Evolutionary conservation across 108 stramenopile species (phyloP).

Genomic region (Fragilaria crotonensis): DNA sequence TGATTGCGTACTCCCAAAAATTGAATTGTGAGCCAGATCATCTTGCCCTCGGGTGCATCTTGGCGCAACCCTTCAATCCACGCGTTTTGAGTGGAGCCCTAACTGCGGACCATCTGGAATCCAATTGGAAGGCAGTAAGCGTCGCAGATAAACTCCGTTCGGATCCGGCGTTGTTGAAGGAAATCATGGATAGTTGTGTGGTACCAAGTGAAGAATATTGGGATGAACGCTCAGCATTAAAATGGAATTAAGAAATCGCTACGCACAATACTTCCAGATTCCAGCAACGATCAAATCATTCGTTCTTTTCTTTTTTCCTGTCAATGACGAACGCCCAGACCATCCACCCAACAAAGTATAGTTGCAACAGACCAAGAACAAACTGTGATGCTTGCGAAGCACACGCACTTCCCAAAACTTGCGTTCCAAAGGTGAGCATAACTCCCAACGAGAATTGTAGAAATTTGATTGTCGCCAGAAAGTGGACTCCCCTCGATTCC

Average conservation of each 20-base stretch:
- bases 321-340: too few relatives aligned
- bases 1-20: constrained; percentile 28
- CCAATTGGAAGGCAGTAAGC: constrained; percentile 40
- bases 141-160: constrained; percentile 33
- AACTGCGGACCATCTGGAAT: constrained; percentile 52
- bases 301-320: too few relatives aligned
- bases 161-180: constrained; percentile 25
- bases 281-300: too few relatives aligned
- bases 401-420: constrained; percentile 30
- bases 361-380: constrained; percentile 25
- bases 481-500: constrained; percentile 33
- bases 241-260: constrained; percentile 62
- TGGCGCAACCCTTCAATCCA: constrained; percentile 69
- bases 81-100: constrained; percentile 65
- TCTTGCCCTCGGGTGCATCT: constrained; percentile 54
- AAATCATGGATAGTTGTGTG: constrained; percentile 36
- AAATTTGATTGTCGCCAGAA: constrained; percentile 49
- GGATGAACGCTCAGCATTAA: constrained; percentile 45
- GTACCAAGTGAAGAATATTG: constrained; percentile 61
- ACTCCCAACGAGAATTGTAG: constrained; percentile 52
- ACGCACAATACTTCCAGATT: too few relatives aligned
- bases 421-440: constrained; percentile 12
- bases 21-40: constrained; percentile 51
- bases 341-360: constrained; percentile 47
- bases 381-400: constrained; percentile 20